These are phyloP conservation scores for Nicotiana undulata DNA, from an alignment of 257 asterid genomes.

Conservation along the genomic window DNA sequence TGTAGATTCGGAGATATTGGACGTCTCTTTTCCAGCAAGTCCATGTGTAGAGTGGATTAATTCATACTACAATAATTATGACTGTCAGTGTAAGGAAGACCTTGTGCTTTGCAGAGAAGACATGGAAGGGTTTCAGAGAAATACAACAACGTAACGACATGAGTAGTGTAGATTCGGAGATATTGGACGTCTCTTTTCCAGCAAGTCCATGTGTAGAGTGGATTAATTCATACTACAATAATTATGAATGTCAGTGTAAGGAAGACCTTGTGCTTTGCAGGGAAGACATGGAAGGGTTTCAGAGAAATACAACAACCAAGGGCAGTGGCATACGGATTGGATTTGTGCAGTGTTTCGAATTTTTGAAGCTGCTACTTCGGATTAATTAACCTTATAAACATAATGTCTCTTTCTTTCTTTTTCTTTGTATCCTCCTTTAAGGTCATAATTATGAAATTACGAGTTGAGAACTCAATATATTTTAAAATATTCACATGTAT, in stretches of 20 bases:
- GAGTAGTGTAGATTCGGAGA: no score
- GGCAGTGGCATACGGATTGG: not conserved
- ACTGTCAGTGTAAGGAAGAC: not conserved
- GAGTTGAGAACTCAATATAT: no score
- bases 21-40: not conserved
- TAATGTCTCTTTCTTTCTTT: no score
- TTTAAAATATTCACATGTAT: no score
- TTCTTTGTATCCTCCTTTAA: no score
- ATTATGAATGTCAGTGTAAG: not conserved
- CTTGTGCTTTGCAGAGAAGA: not conserved
- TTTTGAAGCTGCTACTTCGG: not conserved
- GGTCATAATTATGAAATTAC: no score
- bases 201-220: not conserved
- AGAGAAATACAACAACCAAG: not conserved
- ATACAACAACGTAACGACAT: no score
- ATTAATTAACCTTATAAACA: no score
- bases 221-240: not conserved
- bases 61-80: not conserved
- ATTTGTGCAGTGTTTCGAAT: not conserved
- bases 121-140: not conserved
- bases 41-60: not conserved
- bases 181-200: not conserved
- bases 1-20: no score
- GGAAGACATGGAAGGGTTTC: not conserved
- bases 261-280: not conserved